Evolutionary conservation across 139 green algal species (phyloP).

Genomic region (Dunaliella primolecta): DNA sequence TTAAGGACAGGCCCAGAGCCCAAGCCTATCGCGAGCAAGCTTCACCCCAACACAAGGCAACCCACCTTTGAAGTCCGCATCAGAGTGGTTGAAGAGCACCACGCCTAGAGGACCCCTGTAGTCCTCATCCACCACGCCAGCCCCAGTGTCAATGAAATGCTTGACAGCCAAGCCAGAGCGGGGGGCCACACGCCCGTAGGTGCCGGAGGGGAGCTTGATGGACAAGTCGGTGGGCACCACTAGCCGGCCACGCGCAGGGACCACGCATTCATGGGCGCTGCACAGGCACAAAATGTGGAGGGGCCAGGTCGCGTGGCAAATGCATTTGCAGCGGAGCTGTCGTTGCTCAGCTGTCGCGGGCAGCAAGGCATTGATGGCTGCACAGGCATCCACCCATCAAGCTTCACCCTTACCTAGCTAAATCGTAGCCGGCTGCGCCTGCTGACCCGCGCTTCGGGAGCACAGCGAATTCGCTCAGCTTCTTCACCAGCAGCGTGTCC

Average conservation of each 20-base stretch:
- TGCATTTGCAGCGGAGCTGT: too few species aligned
- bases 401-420: conserved; percentile 84
- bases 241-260: conserved; percentile 83
- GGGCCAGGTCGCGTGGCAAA: too few species aligned
- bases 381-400: too few species aligned
- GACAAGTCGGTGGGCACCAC: conserved; percentile 86
- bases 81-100: conserved; percentile 95
- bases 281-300: conserved; percentile 13
- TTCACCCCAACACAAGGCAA: too few species aligned
- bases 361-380: too few species aligned
- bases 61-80: conserved; percentile 80
- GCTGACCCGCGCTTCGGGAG: conserved; percentile 81
- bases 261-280: conserved; percentile 79
- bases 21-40: too few species aligned
- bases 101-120: conserved; percentile 93
- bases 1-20: too few species aligned
- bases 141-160: conserved; percentile 94
- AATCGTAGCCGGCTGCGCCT: conserved; percentile 90
- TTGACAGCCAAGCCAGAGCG: conserved; percentile 94
- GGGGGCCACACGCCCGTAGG: conserved; percentile 93
- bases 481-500: conserved; percentile 85
- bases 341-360: too few species aligned
- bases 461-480: conserved; percentile 72
- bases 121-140: conserved; percentile 96
- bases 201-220: conserved; percentile 82